Evolutionary conservation across 2,329 filamentous ascomycete species (phyloP).

Genomic region (Leptographium wingfieldii): DNA sequence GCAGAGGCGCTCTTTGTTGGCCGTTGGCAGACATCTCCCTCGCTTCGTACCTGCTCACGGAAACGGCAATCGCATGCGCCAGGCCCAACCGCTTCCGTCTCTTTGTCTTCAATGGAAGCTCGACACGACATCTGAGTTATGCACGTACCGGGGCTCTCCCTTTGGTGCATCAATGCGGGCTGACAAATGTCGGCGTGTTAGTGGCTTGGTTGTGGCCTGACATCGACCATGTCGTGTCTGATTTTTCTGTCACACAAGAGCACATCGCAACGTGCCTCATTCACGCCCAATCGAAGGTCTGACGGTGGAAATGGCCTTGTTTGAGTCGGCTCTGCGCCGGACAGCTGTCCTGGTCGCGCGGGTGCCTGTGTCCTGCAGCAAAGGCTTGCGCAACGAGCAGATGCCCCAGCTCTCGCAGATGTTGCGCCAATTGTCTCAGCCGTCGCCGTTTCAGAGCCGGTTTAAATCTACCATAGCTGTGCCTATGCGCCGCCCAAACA

Average conservation of each 20-base stretch:
- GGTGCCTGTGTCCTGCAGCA: constrained; percentile 33
- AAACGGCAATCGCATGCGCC: neutral
- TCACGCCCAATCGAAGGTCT: neutral
- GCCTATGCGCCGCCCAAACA: neutral
- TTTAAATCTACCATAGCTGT: neutral
- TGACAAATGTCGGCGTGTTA: neutral
- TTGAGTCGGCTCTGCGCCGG: constrained; percentile 18
- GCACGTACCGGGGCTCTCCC: neutral
- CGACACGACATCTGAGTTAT: neutral
- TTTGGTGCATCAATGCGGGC: neutral
- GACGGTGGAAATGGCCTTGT: constrained; percentile 16
- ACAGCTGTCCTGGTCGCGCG: constrained; percentile 13
- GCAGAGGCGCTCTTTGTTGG: neutral
- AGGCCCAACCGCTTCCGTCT: neutral
- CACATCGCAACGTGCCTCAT: neutral
- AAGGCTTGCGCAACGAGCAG: constrained; percentile 28
- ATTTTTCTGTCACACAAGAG: neutral
- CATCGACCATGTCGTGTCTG: neutral
- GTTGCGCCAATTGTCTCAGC: neutral
- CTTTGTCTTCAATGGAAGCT: neutral
- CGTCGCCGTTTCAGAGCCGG: neutral
- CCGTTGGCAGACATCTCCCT: neutral
- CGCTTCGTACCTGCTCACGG: neutral
- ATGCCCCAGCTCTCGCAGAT: neutral
- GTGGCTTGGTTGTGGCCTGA: neutral